Evolutionary conservation across 345 rosid species (phyloP).

Genomic region (Eutrema heterophyllum): DNA sequence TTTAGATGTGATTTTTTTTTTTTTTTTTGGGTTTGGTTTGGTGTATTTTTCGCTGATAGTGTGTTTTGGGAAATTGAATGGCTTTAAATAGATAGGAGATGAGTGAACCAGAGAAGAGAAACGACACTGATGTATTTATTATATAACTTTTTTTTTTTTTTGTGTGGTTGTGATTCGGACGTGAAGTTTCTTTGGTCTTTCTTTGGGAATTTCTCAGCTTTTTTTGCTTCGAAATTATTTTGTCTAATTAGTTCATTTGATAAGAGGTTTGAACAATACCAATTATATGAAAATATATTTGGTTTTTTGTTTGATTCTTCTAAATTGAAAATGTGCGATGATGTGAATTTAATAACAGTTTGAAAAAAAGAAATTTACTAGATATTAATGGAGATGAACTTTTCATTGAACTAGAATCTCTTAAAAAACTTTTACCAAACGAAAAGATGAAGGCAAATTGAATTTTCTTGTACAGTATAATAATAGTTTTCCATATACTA

Average conservation of each 20-base stretch:
- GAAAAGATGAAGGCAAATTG: too few relatives aligned
- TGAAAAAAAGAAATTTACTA: background rate
- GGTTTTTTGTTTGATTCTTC: too few relatives aligned
- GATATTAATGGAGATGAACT: background rate
- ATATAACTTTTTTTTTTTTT: background rate
- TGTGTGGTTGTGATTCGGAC: constrained; percentile 7
- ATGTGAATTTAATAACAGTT: background rate
- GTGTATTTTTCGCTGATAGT: background rate
- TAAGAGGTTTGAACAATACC: background rate
- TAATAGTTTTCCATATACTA: too few relatives aligned
- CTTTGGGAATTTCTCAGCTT: background rate
- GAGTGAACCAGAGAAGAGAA: constrained; percentile 28
- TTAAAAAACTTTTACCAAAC: too few relatives aligned
- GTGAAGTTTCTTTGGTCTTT: background rate
- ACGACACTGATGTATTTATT: background rate
- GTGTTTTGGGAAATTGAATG: constrained; percentile 4
- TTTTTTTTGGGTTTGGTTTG: background rate
- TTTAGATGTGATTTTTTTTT: background rate
- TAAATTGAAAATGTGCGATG: background rate
- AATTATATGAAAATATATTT: background rate
- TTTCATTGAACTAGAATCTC: too few relatives aligned
- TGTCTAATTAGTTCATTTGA: background rate
- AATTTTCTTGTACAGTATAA: too few relatives aligned
- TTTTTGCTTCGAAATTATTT: background rate
- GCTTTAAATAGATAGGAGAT: constrained; percentile 40